These are phyloP conservation scores for Rhipidocladum racemiflorum DNA, from an alignment of 176 grass and related monocot genomes.

Conservation along the genomic window DNA sequence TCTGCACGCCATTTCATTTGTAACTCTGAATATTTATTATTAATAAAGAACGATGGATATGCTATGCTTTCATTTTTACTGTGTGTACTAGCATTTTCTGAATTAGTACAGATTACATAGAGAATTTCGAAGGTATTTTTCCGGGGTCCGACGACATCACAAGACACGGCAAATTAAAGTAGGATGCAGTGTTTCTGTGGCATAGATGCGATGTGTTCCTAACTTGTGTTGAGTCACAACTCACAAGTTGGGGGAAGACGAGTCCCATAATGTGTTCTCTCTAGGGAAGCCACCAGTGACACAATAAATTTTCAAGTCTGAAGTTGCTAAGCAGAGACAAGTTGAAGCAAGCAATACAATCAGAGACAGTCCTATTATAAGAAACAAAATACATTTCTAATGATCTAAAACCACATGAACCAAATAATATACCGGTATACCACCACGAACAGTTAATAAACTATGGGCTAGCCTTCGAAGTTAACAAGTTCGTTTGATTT, in stretches of 20 bases:
- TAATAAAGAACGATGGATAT: too few relatives aligned
- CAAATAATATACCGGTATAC: neutral
- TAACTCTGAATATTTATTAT: too few relatives aligned
- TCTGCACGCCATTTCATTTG: too few relatives aligned
- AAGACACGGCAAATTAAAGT: neutral
- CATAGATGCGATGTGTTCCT: neutral
- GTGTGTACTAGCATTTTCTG: too few relatives aligned
- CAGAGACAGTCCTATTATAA: neutral
- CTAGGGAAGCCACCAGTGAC: neutral
- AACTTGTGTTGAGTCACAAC: neutral
- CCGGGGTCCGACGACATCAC: too few relatives aligned
- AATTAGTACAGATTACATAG: too few relatives aligned
- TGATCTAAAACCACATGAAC: slow-evolving; percentile 22
- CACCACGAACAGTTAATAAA: neutral
- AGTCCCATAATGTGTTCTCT: neutral
- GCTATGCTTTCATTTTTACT: too few relatives aligned
- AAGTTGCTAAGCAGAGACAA: neutral
- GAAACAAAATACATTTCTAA: neutral
- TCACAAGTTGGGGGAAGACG: neutral
- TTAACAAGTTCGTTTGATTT: neutral
- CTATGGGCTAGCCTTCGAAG: neutral
- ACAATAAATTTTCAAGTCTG: neutral
- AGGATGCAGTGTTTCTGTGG: neutral
- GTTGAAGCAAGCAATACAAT: neutral
- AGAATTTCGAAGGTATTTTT: too few relatives aligned